Evolutionary conservation across 2,329 filamentous ascomycete species (phyloP), one percentile per base, ranked within the genome.

Genomic region (Esteya vermicola): DNA sequence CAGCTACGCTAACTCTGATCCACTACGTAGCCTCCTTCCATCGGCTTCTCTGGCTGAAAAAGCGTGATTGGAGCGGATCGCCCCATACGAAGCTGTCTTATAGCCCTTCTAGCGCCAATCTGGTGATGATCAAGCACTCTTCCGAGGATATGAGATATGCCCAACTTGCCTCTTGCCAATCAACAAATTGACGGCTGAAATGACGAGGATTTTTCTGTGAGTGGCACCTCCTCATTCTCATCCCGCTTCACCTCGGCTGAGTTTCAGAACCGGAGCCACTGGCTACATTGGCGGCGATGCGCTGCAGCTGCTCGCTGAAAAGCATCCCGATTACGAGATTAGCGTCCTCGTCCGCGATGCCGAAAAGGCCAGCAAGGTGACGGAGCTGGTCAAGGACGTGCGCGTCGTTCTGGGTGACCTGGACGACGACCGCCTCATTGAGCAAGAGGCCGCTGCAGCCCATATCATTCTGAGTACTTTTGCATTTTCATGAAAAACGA

Each of bases 261-360:
- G 8, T 18, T 12, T 4, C 28, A 38, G 36, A 18, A 38, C 36
- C 6, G 36, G 36, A 6, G 36, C 36, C 36, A 23, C 36, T 9
- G 36, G 36, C 20, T 38, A 38, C 16, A 32, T 38, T 18, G 36
- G 36, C 28, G 36, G 36, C 20, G 23, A 38, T 4, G 36, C 25
- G 5, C 36, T 38, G 14, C 21, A 38, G 16, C 14, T 12, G 7
- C 28, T 38, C 14, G 13, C 20, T 9, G 6, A 12, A 6, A 20
- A 12, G 3, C 22, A 27, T 14, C 20, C 36, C 19, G 20, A 38
- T 14, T 38, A 32, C 20, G 12, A 9, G 4, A 32, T 38, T 28
- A 22, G 18, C 13, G 28, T 26, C 3, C 36, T 38, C 3, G 28
- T 38, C 20, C 36, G 36, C 27, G 21, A 33, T 22, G 13, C 19